Evolutionary conservation across 208 protist species (phyloP).

Genomic region (Angomonas ambiguus): DNA sequence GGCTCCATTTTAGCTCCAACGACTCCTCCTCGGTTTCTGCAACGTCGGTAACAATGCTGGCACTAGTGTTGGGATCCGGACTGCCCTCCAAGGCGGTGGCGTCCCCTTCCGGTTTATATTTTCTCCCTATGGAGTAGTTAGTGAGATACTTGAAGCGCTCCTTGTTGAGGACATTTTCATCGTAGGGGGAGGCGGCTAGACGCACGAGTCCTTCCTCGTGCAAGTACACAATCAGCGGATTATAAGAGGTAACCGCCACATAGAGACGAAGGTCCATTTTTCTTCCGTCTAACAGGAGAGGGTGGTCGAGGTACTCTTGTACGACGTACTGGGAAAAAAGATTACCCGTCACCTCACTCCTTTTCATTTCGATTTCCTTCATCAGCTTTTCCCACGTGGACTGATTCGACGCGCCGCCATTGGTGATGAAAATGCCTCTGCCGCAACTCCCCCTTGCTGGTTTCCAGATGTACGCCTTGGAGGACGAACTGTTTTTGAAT

Average conservation of each 20-base stretch:
- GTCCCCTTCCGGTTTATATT: conserved; percentile 20
- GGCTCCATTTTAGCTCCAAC: conserved; percentile 64
- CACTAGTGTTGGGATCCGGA: not conserved
- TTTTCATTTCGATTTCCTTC: conserved; percentile 45
- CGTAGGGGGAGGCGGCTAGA: conserved; percentile 90
- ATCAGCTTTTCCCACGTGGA: conserved; percentile 46
- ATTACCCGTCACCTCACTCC: conserved; percentile 14
- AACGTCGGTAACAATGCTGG: not conserved
- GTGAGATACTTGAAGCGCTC: conserved; percentile 85
- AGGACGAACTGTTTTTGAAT: conserved; percentile 27
- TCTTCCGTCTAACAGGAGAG: conserved; percentile 87
- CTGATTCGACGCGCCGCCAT: conserved; percentile 38
- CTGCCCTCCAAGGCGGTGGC: not conserved
- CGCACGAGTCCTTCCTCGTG: conserved; percentile 93
- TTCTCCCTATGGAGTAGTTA: conserved; percentile 88
- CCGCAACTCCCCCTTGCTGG: conserved; percentile 88
- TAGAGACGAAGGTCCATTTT: conserved; percentile 96
- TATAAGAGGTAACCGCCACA: conserved; percentile 87
- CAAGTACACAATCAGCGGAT: conserved; percentile 86
- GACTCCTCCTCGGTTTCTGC: not conserved
- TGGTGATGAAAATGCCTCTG: conserved; percentile 73
- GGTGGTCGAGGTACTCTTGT: conserved; percentile 93
- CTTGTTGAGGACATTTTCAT: conserved; percentile 6
- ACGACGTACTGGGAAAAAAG: conserved; percentile 68
- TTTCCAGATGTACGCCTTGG: conserved; percentile 83